These are phyloP conservation scores for Kodamaea neixiangensis DNA, from an alignment of 805 yeast species.

Conservation along the genomic window DNA sequence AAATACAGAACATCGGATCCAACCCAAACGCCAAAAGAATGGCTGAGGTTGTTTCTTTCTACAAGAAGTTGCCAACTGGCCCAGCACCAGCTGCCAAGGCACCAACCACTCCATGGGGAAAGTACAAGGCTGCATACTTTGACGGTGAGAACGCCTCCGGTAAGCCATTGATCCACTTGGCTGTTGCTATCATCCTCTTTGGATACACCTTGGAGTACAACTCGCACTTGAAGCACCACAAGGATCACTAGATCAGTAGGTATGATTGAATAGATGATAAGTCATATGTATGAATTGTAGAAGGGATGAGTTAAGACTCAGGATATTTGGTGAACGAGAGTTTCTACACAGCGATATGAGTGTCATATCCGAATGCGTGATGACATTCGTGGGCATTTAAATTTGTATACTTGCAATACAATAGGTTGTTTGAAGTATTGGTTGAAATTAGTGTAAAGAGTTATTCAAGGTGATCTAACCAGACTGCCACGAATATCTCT, in stretches of 20 bases:
- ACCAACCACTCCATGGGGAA: constrained; percentile 62
- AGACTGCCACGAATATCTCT: too few relatives aligned
- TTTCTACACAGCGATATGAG: too few relatives aligned
- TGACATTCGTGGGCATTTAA: too few relatives aligned
- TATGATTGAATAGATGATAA: not conserved
- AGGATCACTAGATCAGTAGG: constrained; percentile 12
- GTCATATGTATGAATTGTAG: not conserved
- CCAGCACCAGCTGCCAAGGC: constrained; percentile 76
- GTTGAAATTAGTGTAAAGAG: too few relatives aligned
- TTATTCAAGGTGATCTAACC: too few relatives aligned
- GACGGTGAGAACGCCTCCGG: constrained; percentile 84
- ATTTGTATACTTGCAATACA: too few relatives aligned
- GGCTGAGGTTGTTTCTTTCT: constrained; percentile 91
- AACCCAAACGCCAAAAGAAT: constrained; percentile 97
- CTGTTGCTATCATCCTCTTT: constrained; percentile 62
- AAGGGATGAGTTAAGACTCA: too few relatives aligned
- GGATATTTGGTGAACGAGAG: too few relatives aligned
- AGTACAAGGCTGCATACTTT: constrained; percentile 84
- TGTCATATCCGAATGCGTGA: too few relatives aligned
- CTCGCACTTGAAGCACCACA: constrained; percentile 66
- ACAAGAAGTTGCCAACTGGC: constrained; percentile 95
- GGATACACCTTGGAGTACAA: constrained; percentile 94
- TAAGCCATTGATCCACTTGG: constrained; percentile 78
- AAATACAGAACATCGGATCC: constrained; percentile 76
- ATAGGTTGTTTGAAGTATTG: too few relatives aligned